Evolutionary conservation across 2,329 filamentous ascomycete genomes (phyloP).

Genomic region (Fusarium bulbicola): DNA sequence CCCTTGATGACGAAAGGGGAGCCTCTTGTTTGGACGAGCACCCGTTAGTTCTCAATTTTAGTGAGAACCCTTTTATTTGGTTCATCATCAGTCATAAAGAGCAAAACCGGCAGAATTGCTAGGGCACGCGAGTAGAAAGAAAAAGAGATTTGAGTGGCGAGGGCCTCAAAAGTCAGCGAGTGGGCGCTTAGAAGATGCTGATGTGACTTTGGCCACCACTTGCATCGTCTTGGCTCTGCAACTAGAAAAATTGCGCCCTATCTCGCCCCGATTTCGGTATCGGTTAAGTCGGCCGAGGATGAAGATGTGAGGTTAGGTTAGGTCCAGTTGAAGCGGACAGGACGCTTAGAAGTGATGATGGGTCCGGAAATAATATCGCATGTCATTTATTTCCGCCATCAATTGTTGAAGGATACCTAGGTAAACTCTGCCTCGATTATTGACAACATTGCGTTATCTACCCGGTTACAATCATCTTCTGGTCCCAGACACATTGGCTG

Average conservation of each 20-base stretch:
- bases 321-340: background rate
- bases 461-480: background rate
- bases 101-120: background rate
- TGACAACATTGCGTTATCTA: background rate
- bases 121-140: slow-evolving; percentile 14
- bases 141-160: slow-evolving; percentile 24
- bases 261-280: slow-evolving; percentile 27
- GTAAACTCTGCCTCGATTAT: background rate
- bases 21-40: background rate
- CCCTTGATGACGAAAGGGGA: slow-evolving; percentile 14
- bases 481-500: too few relatives aligned
- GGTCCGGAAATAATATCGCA: background rate
- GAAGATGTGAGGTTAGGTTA: background rate
- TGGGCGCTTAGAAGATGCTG: slow-evolving; percentile 17
- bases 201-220: slow-evolving; percentile 23
- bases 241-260: slow-evolving; percentile 10
- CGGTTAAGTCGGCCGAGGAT: slow-evolving; percentile 15
- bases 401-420: background rate
- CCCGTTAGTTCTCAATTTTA: background rate
- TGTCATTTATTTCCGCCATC: background rate
- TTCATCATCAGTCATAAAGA: slow-evolving; percentile 8
- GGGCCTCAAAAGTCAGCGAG: slow-evolving; percentile 20
- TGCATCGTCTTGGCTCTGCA: slow-evolving; percentile 36
- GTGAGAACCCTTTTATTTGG: background rate
- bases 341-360: background rate